Evolutionary conservation across 192 early-diverging fungal species (phyloP).

Genomic region (Coemansia pectinata): DNA sequence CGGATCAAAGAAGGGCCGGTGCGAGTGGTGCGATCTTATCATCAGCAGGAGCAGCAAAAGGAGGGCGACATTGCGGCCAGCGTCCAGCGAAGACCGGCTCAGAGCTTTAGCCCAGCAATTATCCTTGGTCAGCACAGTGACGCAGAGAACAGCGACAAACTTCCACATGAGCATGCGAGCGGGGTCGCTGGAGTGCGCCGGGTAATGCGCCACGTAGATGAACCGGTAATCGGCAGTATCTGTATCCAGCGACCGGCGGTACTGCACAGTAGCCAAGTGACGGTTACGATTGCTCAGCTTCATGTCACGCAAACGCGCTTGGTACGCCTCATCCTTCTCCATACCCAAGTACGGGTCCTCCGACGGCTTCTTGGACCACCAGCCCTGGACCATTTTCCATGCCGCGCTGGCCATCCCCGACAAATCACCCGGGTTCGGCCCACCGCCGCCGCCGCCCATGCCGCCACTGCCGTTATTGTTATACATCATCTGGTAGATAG

Average conservation of each 20-base stretch:
- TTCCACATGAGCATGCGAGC: slow-evolving; percentile 62
- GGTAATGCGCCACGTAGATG: slow-evolving; percentile 58
- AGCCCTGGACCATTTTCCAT: slow-evolving; percentile 41
- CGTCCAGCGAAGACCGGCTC: slow-evolving; percentile 54
- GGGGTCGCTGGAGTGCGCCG: slow-evolving; percentile 55
- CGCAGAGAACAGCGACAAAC: slow-evolving; percentile 52
- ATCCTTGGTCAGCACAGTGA: slow-evolving; percentile 59
- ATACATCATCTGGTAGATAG: slow-evolving; percentile 34
- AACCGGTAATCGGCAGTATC: slow-evolving; percentile 63
- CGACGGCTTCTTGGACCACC: slow-evolving; percentile 15
- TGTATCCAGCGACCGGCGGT: slow-evolving; percentile 55
- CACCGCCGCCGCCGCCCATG: slow-evolving; percentile 1
- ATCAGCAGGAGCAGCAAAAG: slow-evolving; percentile 55
- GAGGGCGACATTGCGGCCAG: slow-evolving; percentile 52
- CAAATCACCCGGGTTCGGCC: background rate
- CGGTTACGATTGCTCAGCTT: slow-evolving; percentile 47
- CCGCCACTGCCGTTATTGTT: slow-evolving; percentile 8
- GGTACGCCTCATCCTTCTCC: slow-evolving; percentile 52
- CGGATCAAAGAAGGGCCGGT: slow-evolving; percentile 61
- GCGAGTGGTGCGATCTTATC: slow-evolving; percentile 59
- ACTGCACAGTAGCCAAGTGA: slow-evolving; percentile 58
- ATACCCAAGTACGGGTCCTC: slow-evolving; percentile 48
- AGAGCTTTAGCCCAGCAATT: slow-evolving; percentile 60
- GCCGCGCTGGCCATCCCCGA: slow-evolving; percentile 10
- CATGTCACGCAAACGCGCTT: slow-evolving; percentile 51